A percentile compares a stretch with the other conserved stretches of the same genome.
phyloP scores from a whole-genome alignment of 1,284 basidiomycete genomes.

The Sphaerobolus stellatus region DNA sequence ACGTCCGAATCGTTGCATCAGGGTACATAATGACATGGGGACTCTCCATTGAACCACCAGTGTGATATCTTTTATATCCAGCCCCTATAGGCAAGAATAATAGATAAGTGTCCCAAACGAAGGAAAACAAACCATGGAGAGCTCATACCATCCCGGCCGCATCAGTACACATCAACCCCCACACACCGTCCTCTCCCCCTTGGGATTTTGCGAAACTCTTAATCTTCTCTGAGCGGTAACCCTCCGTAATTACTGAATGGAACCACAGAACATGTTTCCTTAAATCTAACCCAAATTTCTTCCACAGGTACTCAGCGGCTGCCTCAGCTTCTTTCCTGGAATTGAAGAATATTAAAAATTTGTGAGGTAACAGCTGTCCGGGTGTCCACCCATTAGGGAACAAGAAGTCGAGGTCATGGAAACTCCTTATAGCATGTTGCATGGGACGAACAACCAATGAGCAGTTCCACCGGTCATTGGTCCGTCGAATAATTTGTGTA shows the following conservation, averaged over 20 bases:
- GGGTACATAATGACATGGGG: background rate
- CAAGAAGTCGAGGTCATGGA: background rate
- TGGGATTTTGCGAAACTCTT: background rate
- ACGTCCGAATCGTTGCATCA: background rate
- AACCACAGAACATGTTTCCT: background rate
- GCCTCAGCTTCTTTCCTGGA: background rate
- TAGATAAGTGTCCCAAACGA: background rate
- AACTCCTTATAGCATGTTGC: background rate
- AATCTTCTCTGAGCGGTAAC: background rate
- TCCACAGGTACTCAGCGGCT: background rate
- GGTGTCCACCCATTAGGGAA: background rate
- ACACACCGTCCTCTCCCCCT: background rate
- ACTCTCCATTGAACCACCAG: conserved; percentile 13
- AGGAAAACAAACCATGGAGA: no score
- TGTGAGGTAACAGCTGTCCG: background rate
- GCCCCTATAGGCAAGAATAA: background rate
- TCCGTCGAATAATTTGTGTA: background rate
- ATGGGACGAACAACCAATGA: background rate
- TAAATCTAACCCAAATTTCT: background rate
- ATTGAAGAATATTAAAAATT: conserved; percentile 1
- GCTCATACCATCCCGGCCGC: conserved; percentile 1
- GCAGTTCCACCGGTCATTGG: background rate
- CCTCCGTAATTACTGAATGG: background rate
- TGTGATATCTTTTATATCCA: background rate
- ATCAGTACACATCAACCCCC: background rate